These are phyloP conservation scores for Allium cepa DNA, from an alignment of 106 monocot genomes.

Conservation along the genomic window DNA sequence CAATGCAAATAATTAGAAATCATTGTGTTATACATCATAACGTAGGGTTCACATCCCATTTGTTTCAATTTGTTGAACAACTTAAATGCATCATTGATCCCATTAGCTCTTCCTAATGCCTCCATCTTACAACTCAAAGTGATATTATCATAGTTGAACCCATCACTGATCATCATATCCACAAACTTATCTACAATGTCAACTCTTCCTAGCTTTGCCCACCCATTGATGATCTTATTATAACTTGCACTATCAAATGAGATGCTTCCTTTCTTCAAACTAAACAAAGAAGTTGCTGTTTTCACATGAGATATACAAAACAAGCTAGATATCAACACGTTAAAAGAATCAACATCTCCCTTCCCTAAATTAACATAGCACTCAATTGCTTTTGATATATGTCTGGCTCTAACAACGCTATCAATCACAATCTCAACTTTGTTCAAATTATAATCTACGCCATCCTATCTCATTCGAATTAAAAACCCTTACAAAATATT, in stretches of 20 bases:
- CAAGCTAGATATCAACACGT: no score
- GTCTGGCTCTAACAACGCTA: constrained; percentile 44
- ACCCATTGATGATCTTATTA: constrained; percentile 69
- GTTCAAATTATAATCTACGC: constrained; percentile 29
- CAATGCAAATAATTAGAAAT: constrained; percentile 54
- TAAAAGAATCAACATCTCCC: constrained; percentile 32
- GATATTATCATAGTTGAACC: constrained; percentile 51
- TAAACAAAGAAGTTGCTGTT: no score
- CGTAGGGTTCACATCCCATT: no score
- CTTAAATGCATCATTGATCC: constrained; percentile 30
- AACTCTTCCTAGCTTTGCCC: constrained; percentile 72
- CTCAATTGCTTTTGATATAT: constrained; percentile 48
- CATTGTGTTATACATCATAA: constrained; percentile 76
- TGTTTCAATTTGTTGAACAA: constrained; percentile 42
- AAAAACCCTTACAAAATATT: constrained; percentile 36
- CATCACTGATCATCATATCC: constrained; percentile 46
- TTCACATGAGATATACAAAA: no score
- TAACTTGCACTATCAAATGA: no score
- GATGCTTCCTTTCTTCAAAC: no score
- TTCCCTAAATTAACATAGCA: constrained; percentile 44
- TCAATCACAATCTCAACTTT: constrained; percentile 57
- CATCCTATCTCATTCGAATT: constrained; percentile 44
- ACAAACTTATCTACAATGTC: constrained; percentile 50
- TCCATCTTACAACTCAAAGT: no score
- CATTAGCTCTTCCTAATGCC: no score